Conservation (phyloP, 2,329 filamentous ascomycete species). For the Orbilia oligospora region DNA sequence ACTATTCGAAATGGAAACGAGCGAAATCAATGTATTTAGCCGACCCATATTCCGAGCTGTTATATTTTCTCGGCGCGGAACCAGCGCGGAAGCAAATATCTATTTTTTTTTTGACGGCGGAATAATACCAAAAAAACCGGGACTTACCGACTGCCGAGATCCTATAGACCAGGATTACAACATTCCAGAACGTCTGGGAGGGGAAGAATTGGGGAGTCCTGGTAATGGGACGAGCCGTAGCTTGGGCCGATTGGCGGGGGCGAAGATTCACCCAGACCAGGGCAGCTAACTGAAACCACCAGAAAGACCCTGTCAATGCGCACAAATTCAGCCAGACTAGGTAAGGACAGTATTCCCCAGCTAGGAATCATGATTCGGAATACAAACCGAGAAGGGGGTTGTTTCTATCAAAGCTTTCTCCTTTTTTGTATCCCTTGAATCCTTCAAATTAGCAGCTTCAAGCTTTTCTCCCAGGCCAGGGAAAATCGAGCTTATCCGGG, state of each 20-base stretch:
- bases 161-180: not conserved
- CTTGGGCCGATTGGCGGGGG: conserved; percentile 16
- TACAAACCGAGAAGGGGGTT: conserved; percentile 8
- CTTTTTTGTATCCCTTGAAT: not conserved
- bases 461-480: not conserved
- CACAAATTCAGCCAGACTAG: conserved; percentile 21
- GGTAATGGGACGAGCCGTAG: conserved; percentile 36
- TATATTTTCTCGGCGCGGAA: not conserved
- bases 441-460: not conserved
- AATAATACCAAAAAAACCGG: not conserved
- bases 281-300: conserved; percentile 29
- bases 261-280: not conserved
- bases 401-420: not conserved
- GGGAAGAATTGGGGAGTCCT: not conserved
- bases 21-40: not conserved
- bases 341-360: conserved; percentile 20
- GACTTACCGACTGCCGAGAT: conserved; percentile 21
- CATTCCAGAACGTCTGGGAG: conserved; percentile 14
- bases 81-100: not conserved
- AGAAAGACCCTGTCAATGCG: conserved; percentile 1
- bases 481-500: conserved; percentile 2
- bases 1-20: conserved; percentile 2
- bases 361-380: conserved; percentile 9
- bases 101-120: not conserved
- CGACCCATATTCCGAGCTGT: not conserved